Conservation (phyloP, 371 early-diverging fungal genomes). For the Syncephalastrum contaminatum region DNA sequence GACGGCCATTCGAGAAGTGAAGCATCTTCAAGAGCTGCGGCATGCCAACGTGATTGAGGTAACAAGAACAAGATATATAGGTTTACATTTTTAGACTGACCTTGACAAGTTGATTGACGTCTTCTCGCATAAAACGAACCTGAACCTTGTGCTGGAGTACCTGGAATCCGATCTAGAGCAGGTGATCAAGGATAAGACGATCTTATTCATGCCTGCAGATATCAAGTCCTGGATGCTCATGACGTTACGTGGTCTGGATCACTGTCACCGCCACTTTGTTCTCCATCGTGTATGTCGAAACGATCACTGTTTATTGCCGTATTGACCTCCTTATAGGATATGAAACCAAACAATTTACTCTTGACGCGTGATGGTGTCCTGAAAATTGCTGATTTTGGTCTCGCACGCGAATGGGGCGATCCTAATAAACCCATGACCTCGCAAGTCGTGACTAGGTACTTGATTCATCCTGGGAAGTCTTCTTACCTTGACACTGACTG, state of each 20-base stretch:
- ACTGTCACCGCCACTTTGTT: slow-evolving; percentile 92
- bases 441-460: slow-evolving; percentile 90
- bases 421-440: slow-evolving; percentile 82
- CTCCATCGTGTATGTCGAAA: slow-evolving; percentile 79
- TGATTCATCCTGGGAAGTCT: not conserved
- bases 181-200: slow-evolving; percentile 93
- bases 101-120: slow-evolving; percentile 84
- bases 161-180: slow-evolving; percentile 96
- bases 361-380: slow-evolving; percentile 87
- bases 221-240: slow-evolving; percentile 99
- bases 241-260: slow-evolving; percentile 93
- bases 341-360: slow-evolving; percentile 99
- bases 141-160: slow-evolving; percentile 97
- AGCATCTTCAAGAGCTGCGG: slow-evolving; percentile 88
- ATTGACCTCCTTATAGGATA: slow-evolving; percentile 64
- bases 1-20: slow-evolving; percentile 97
- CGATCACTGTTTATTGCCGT: not conserved
- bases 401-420: slow-evolving; percentile 94
- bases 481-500: not conserved
- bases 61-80: slow-evolving; percentile 1
- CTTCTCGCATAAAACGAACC: slow-evolving; percentile 87
- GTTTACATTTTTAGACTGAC: slow-evolving; percentile 4
- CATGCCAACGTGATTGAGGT: slow-evolving; percentile 94
- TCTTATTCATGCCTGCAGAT: slow-evolving; percentile 96
- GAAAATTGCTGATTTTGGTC: slow-evolving; percentile 99